Percentiles rank a stretch among this genome's conserved stretches.
Evolutionary conservation across 2,329 filamentous ascomycete genomes (phyloP).

Genomic region (Verticillium klebahnii): DNA sequence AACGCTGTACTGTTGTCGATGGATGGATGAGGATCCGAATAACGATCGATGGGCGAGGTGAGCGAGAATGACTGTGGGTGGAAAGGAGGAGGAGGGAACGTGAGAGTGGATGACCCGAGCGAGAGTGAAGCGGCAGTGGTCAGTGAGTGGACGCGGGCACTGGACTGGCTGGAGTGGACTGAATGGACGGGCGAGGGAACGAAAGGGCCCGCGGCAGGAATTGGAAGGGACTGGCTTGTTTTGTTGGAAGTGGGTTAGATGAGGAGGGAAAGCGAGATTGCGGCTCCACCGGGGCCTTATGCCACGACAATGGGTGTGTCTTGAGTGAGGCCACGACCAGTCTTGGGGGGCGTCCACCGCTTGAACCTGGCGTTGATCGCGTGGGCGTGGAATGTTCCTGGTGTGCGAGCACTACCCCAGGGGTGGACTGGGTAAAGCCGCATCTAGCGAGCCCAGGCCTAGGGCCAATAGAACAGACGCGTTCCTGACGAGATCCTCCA

Average conservation of each 20-base stretch:
- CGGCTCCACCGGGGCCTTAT: constrained; percentile 7
- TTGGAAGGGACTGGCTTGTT: constrained; percentile 29
- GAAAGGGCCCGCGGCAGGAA: constrained; percentile 27
- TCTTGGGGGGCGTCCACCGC: not conserved
- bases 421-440: not conserved
- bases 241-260: constrained; percentile 33
- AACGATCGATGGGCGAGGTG: constrained; percentile 5
- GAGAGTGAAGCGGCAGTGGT: constrained; percentile 12
- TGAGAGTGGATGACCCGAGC: constrained; percentile 8
- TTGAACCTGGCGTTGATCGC: not conserved
- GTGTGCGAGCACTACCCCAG: not conserved
- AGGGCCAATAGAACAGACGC: not conserved
- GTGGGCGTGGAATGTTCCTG: not conserved
- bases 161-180: constrained; percentile 9
- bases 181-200: constrained; percentile 29
- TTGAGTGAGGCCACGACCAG: not conserved
- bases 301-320: not conserved
- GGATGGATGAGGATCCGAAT: not conserved
- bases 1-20: not conserved
- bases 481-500: not conserved
- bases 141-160: not conserved
- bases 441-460: not conserved
- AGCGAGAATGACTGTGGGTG: constrained; percentile 10
- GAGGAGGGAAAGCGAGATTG: constrained; percentile 15
- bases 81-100: constrained; percentile 7